A percentile compares a stretch with the other conserved stretches of the same genome.
Evolutionary conservation across 768 basidiomycete species (phyloP).

Genomic region (Calocybe cyanea): DNA sequence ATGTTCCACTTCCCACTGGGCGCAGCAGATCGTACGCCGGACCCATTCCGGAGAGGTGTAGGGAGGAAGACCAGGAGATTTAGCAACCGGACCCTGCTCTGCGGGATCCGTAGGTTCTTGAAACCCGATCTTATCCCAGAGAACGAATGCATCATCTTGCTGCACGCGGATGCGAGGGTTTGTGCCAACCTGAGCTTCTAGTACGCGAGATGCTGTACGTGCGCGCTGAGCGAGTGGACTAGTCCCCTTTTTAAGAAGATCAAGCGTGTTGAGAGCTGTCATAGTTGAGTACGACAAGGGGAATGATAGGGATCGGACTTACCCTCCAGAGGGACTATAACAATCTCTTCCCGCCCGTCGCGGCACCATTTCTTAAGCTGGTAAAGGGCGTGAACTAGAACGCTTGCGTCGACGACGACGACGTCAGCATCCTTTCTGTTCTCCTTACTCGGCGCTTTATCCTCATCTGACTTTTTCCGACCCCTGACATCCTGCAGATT

Average conservation of each 20-base stretch:
- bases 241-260: slow-evolving; percentile 89
- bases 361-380: slow-evolving; percentile 82
- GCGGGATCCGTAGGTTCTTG: slow-evolving; percentile 23
- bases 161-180: slow-evolving; percentile 82
- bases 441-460: slow-evolving; percentile 15
- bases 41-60: slow-evolving; percentile 75
- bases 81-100: slow-evolving; percentile 19
- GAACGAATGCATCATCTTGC: slow-evolving; percentile 76
- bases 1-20: slow-evolving; percentile 68
- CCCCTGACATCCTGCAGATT: slow-evolving; percentile 12
- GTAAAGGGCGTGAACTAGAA: slow-evolving; percentile 71
- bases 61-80: slow-evolving; percentile 16
- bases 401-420: slow-evolving; percentile 77
- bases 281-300: neutral
- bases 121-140: slow-evolving; percentile 72
- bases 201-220: slow-evolving; percentile 80
- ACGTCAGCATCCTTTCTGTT: slow-evolving; percentile 65
- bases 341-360: slow-evolving; percentile 69
- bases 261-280: slow-evolving; percentile 84
- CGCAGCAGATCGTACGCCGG: slow-evolving; percentile 79
- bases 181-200: slow-evolving; percentile 83
- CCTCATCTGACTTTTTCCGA: slow-evolving; percentile 30
- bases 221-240: slow-evolving; percentile 76
- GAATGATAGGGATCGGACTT: slow-evolving; percentile 18
- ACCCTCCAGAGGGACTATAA: slow-evolving; percentile 91